Base-by-base conservation (phyloP, 2,329 filamentous ascomycete species). In the Aphanocladium album region DNA sequence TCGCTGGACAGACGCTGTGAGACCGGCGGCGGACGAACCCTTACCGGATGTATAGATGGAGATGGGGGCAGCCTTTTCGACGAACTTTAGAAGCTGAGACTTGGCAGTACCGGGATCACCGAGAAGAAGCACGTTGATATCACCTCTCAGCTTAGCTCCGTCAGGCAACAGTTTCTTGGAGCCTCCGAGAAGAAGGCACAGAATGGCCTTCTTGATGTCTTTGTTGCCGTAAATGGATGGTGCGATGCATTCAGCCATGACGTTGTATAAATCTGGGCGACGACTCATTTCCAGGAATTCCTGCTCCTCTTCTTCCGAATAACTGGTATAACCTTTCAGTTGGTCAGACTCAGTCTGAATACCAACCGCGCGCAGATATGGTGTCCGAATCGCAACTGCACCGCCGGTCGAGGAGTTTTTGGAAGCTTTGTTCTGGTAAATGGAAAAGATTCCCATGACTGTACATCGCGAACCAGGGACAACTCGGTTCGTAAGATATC, bases 11-110 rank as follows among this genome's bases (percentile, higher is more conserved):
- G 95, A 98, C 0, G 95, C 95, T 19, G 95, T 99, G 65, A 99
- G 79, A 93, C 95, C 95, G 51, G 95, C 95, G 19, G 95, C 95
- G 1, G 93, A 98, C 1, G 95, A 98, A 66, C 95, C 95, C 76
- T 99, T 99, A 67, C 95, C 95, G 5, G 95, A 99, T 0, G 95
- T 99, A 78, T 99, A 99, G 67, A 99, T 97, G 43, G 95, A 93
- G 64, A 98, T 97, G 2, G 95, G 95, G 1, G 95, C 90, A 7
- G 90, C 93, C 73, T 96, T 96, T 72, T 98, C 93, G 6, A 98
- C 95, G 71, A 98, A 99, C 73, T 99, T 99, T 45, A 99, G 80
- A 7, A 99, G 79, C 73, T 99, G 95, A 8, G 95, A 99, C 74
- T 99, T 99, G 61, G 95, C 95, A 1, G 95, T 99, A 85, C 95